Evolutionary conservation across 2,329 filamentous ascomycete genomes (phyloP).

Genomic region (Geosmithia putterillii): DNA sequence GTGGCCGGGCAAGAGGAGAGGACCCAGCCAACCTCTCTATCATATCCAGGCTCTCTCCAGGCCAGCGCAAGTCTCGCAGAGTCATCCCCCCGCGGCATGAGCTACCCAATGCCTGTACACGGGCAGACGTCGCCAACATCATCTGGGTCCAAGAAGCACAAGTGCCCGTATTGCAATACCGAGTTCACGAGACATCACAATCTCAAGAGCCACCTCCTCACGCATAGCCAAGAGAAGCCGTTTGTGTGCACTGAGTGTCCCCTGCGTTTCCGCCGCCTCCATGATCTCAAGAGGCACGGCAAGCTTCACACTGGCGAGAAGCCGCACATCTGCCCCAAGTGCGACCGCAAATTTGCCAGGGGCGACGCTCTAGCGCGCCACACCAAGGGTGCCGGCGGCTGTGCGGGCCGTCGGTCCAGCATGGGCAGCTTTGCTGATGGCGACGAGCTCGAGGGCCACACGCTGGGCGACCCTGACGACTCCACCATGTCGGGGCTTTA

Average conservation of each 20-base stretch:
- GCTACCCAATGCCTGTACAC: constrained; percentile 38
- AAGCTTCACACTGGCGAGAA: constrained; percentile 96
- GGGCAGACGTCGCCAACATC: constrained; percentile 45
- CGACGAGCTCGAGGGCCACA: constrained; percentile 51
- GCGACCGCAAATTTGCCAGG: constrained; percentile 85
- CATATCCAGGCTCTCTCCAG: constrained; percentile 41
- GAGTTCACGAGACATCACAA: constrained; percentile 98
- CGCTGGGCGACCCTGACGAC: constrained; percentile 37
- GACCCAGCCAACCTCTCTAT: constrained; percentile 34
- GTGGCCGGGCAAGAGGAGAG: constrained; percentile 39
- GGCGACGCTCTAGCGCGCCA: constrained; percentile 91
- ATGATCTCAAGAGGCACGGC: constrained; percentile 90
- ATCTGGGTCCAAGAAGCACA: constrained; percentile 67
- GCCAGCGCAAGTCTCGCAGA: constrained; percentile 27
- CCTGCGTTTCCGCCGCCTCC: constrained; percentile 80
- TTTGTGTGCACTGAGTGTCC: constrained; percentile 91
- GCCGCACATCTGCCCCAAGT: constrained; percentile 89
- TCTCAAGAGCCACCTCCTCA: constrained; percentile 91
- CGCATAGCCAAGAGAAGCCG: constrained; percentile 96
- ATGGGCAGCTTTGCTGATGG: constrained; percentile 72
- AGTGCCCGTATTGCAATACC: constrained; percentile 90
- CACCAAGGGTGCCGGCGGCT: constrained; percentile 90
- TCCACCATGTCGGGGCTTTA: constrained; percentile 45
- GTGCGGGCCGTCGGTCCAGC: constrained; percentile 80
- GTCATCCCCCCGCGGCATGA: constrained; percentile 39